Base-by-base conservation (phyloP, 2,329 filamentous ascomycete genomes). In the Sporothrix luriei region DNA sequence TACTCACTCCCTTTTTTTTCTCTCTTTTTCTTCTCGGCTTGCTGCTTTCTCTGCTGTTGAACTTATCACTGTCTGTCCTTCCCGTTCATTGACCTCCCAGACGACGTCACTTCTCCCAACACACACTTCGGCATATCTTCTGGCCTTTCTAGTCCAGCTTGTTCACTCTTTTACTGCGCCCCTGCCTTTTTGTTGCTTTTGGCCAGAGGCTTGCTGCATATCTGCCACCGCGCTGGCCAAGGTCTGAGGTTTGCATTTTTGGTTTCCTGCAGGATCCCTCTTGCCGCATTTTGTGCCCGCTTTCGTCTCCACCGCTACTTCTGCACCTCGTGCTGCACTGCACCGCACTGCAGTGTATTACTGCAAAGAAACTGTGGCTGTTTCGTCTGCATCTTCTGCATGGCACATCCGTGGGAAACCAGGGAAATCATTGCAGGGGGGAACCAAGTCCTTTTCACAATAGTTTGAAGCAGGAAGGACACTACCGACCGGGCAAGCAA, bases 251-350 rank as follows among this genome's bases (percentile, higher is more conserved):
- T 38, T 54, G 55, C 52, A 3, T 51, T 14, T 46, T 51, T 51
- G 14, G 38, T 57, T 57, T 49, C 46, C 51, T 69, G 66, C 67
- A 66, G 46, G 46, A 46, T 61, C 54, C 33, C 40, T 48, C 11
- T n/a, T 52, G 33, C 51, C 40, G 65, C 57, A 21, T n/a, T 49
- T n/a, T 40, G 62, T 51, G 38, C 43, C 65, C 66, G 66, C 64
- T 38, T 52, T 69, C 38, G 40, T 66, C 70, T 64, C 62, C 70
- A 67, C 70, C 48, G 21, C 62, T 51, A 52, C 54, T 26, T 51
- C 61, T 70, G 68, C 59, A 57, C 26, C 26, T 51, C 16, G n/a
- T 21, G 62, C 68, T 67, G 43, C 55, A 68, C 68, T 67, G 68
- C 68, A 61, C 33, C 7, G 33, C 33, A 33, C 52, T 55, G 66